phyloP scores from a whole-genome alignment of 2,329 filamentous ascomycete genomes.

The Stenocarpella maydis region DNA sequence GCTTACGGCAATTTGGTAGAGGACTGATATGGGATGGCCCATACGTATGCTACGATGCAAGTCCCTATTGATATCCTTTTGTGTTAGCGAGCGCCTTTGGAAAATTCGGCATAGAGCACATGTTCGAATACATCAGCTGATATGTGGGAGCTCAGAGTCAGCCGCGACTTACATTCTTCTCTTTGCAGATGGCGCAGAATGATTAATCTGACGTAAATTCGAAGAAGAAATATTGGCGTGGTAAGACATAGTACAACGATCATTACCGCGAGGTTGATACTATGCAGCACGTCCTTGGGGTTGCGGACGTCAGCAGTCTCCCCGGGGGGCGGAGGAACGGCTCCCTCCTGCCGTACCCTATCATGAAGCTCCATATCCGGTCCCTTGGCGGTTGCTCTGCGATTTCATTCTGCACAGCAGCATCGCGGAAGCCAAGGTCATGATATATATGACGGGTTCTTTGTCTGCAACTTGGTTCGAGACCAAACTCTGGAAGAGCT shows the following conservation, averaged over 20 bases:
- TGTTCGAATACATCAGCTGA: too few relatives aligned
- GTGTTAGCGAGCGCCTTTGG: neutral
- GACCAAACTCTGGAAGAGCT: neutral
- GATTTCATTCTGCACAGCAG: neutral
- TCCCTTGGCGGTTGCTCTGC: neutral
- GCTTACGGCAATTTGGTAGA: neutral
- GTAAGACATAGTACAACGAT: neutral
- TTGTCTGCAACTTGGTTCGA: neutral
- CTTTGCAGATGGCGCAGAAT: neutral
- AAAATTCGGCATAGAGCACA: too few relatives aligned
- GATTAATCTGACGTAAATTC: neutral
- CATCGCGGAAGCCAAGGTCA: neutral
- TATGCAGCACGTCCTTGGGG: neutral
- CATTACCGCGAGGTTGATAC: neutral
- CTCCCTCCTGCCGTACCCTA: neutral
- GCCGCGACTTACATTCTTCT: slow-evolving; percentile 2
- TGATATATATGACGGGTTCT: neutral
- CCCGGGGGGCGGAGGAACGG: neutral
- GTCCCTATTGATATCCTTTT: neutral
- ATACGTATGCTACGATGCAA: slow-evolving; percentile 1
- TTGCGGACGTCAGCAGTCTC: neutral
- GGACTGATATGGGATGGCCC: too few relatives aligned
- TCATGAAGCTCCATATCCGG: neutral
- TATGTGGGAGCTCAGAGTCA: too few relatives aligned
- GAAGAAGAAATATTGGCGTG: neutral